A percentile compares a stretch with the other conserved stretches of the same genome.
phyloP scores from a whole-genome alignment of 1,284 basidiomycete genomes.

The Melampsora occidentalis region DNA sequence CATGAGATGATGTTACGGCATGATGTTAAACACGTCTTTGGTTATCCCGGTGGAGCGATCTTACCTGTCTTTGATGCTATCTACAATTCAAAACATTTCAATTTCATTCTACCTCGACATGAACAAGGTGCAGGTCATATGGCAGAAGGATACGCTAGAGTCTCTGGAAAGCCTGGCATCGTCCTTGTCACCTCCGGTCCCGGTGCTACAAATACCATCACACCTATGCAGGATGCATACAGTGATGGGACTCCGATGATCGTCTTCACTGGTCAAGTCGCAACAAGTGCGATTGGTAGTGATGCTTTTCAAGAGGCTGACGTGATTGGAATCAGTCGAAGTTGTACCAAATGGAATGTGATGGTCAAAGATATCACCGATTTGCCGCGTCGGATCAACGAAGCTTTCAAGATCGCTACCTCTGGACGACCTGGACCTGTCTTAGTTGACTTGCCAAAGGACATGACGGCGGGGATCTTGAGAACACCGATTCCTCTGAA shows the following conservation, averaged over 20 bases:
- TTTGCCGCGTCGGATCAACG: conserved; percentile 91
- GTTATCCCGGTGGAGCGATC: conserved; percentile 93
- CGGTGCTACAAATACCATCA: conserved; percentile 95
- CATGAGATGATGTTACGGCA: conserved; percentile 99
- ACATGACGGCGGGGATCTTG: conserved; percentile 89
- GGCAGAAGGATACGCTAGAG: conserved; percentile 96
- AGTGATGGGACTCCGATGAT: conserved; percentile 91
- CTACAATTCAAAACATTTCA: conserved; percentile 90
- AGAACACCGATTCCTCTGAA: conserved; percentile 80
- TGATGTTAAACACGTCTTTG: conserved; percentile 92
- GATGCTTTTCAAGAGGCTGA: conserved; percentile 99
- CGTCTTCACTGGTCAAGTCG: conserved; percentile 96
- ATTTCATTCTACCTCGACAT: conserved; percentile 91
- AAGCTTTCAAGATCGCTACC: conserved; percentile 98
- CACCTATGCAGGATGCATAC: conserved; percentile 95
- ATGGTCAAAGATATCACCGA: conserved; percentile 98
- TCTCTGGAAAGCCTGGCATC: conserved; percentile 95
- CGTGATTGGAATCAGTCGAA: conserved; percentile 88
- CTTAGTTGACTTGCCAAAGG: conserved; percentile 95
- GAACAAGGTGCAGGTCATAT: conserved; percentile 99
- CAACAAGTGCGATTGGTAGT: conserved; percentile 93
- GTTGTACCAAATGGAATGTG: conserved; percentile 99
- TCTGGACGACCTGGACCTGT: conserved; percentile 95
- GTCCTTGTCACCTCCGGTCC: conserved; percentile 97
- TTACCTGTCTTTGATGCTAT: conserved; percentile 99